Base-by-base conservation (phyloP, 1,139 yeast species). In the Yamadazyma sp. region DNA sequence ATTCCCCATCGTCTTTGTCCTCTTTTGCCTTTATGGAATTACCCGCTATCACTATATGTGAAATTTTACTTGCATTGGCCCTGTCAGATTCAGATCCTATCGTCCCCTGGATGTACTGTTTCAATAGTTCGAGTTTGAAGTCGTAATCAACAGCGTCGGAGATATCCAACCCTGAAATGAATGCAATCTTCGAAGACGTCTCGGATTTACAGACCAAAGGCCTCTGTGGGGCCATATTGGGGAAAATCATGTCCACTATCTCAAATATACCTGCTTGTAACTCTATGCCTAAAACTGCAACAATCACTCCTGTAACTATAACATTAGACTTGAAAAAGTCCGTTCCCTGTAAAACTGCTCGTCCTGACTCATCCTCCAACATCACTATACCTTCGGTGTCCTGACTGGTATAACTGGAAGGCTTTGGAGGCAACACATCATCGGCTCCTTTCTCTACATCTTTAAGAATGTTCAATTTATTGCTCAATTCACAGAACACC, bases 321-420 rank as follows among this genome's bases (percentile, higher is more conserved):
- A 75, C 61, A 59, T 77, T 50, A 50, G 64, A 51, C 42, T 51
- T 46, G 42, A 73, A 67, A 37, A 82, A 65, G 15, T 75, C 69
- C 26, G 79, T 83, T 24, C 95, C 95, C 36, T 78, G 80, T 24
- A 92, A 65, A 22, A 80, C 61, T 9, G 95, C 83, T 36, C 99
- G 70, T 4, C 99, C 98, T 37, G 92, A 82, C 55, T 91, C 98
- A 61, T 94, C 98, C 59, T 92, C 98, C 33, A 94, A 59, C 83
- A 83, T 79, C 17, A 87, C 87, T 16, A 81, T 68, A 1, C 50
- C 56, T 2, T 54, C 54, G 2, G 47, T 53, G 12, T 52, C 59
- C 9, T 42, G 35, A 10, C 44, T 40, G n/a, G 59, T 48, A 45
- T 73, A 73, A 11, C 59, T 54, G 5, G 41, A 44, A 0, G 68